Evolutionary conservation across 306 rosid species (phyloP).

Genomic region (Dalbergia oliveri): DNA sequence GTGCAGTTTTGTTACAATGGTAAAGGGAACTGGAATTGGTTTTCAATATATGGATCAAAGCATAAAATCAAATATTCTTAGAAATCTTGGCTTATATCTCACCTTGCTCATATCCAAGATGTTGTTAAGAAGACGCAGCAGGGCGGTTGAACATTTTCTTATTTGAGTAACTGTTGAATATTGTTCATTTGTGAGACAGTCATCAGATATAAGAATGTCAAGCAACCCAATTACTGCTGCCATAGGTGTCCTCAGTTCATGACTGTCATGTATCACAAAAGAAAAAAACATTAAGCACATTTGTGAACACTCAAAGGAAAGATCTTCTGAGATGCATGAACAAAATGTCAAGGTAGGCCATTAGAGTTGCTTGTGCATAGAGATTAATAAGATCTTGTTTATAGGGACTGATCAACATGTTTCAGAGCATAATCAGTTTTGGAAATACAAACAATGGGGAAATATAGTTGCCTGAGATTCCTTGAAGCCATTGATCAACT

Average conservation of each 20-base stretch:
- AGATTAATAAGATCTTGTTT: not conserved
- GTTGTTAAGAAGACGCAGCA: constrained; percentile 96
- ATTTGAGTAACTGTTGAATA: constrained; percentile 91
- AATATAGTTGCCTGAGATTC: not conserved
- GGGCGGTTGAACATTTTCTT: constrained; percentile 94
- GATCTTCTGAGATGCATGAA: constrained; percentile 1
- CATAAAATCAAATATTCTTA: not conserved
- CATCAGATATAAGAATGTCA: constrained; percentile 96
- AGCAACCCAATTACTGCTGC: constrained; percentile 98
- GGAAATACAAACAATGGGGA: not conserved
- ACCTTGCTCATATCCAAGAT: constrained; percentile 98
- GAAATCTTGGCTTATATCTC: constrained; percentile 37
- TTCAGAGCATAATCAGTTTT: constrained; percentile 2
- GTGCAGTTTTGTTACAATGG: constrained; percentile 6
- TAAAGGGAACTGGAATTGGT: not conserved
- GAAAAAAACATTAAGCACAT: constrained; percentile 17
- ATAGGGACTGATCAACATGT: not conserved
- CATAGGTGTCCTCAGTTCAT: constrained; percentile 98
- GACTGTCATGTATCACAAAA: constrained; percentile 64
- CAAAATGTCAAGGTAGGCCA: constrained; percentile 16
- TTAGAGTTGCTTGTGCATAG: not conserved
- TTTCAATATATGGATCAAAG: not conserved
- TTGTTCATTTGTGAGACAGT: constrained; percentile 95
- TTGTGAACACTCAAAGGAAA: constrained; percentile 24
- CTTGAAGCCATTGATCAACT: not conserved